These are phyloP conservation scores for Celoporthe dispersa DNA, from an alignment of 2,329 filamentous ascomycete species.

Conservation along the genomic window DNA sequence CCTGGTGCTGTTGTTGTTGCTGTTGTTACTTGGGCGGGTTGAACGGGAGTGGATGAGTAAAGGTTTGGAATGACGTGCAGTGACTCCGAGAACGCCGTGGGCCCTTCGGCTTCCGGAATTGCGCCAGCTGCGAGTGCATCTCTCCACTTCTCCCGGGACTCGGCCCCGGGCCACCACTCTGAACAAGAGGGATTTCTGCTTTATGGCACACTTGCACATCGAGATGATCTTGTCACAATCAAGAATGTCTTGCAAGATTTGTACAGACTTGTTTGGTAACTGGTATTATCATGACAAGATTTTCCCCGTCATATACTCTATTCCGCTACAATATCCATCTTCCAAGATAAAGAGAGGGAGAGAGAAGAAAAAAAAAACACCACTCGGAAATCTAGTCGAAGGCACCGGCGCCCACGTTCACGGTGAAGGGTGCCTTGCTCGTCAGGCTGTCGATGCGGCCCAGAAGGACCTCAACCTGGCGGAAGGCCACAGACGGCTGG, in stretches of 20 bases:
- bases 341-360: background rate
- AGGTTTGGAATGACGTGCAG: constrained; percentile 8
- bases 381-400: background rate
- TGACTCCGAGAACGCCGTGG: constrained; percentile 6
- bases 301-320: background rate
- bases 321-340: background rate
- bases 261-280: background rate
- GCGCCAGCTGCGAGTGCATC: background rate
- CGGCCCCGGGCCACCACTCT: background rate
- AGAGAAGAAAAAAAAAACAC: background rate
- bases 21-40: background rate
- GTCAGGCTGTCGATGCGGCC: constrained; percentile 66
- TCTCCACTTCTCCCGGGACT: constrained; percentile 4
- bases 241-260: background rate
- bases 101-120: background rate
- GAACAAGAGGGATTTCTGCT: background rate
- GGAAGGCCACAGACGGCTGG: constrained; percentile 68
- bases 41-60: background rate
- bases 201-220: background rate
- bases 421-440: constrained; percentile 46
- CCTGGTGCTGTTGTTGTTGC: background rate
- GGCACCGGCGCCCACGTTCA: constrained; percentile 28
- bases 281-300: constrained; percentile 4
- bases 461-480: constrained; percentile 76
- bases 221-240: background rate